phyloP scores from a whole-genome alignment of 345 rosid species.

The Heritiera littoralis region DNA sequence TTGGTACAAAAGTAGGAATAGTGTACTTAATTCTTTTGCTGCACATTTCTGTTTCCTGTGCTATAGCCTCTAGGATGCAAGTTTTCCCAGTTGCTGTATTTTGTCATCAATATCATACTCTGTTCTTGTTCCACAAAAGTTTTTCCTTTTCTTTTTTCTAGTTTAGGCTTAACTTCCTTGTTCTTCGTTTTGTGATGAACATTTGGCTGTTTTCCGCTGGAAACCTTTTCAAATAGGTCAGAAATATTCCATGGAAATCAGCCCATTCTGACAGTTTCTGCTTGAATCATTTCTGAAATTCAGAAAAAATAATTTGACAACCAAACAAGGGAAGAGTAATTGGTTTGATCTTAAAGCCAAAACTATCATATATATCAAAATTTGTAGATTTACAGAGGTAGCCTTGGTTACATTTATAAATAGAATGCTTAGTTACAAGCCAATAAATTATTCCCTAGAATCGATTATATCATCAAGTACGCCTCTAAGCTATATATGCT shows the following conservation, averaged over 20 bases:
- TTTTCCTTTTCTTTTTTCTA: too few species aligned
- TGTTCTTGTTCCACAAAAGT: too few species aligned
- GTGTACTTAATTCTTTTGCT: not conserved
- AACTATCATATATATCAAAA: conserved; percentile 28
- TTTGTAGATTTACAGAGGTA: conserved; percentile 27
- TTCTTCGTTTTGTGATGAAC: not conserved
- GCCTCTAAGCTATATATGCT: conserved; percentile 11
- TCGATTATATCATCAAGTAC: not conserved
- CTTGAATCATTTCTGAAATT: not conserved
- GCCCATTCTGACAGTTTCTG: not conserved
- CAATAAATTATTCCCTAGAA: conserved; percentile 18
- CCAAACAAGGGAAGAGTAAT: not conserved
- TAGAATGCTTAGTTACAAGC: conserved; percentile 22
- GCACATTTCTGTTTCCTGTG: not conserved
- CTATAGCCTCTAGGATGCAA: not conserved
- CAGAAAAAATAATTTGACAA: not conserved
- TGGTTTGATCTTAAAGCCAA: not conserved
- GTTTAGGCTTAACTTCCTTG: too few species aligned
- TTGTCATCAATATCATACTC: not conserved
- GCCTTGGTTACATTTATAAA: conserved; percentile 7
- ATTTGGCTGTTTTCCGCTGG: not conserved
- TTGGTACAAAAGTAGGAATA: not conserved
- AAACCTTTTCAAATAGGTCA: not conserved
- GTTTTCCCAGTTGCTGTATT: not conserved
- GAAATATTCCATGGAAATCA: not conserved